Evolutionary conservation across 306 rosid species (phyloP), one percentile per base, ranked within the genome.

Genomic region (Coriaria nepalensis): DNA sequence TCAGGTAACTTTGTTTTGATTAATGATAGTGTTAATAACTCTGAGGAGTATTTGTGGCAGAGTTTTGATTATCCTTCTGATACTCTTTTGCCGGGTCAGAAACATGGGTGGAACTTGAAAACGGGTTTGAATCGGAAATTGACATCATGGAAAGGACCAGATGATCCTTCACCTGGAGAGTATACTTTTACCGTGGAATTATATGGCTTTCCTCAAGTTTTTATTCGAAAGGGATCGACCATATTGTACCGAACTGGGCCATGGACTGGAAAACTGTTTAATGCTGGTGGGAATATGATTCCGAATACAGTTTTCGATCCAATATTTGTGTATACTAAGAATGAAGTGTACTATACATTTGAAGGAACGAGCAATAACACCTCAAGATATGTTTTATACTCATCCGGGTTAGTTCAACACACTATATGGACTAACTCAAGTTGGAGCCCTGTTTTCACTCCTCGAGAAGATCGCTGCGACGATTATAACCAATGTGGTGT

Each of bases 401-500:
- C 38, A 12, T 11, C 69, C 14, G 78, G 78, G 12, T 47, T 56
- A 8, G 54, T 77, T 56, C 71, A 56, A 44, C 71, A 73, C 34
- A 50, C 53, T 41, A 46, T 55, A 4, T 77, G 83, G 83, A 59
- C 51, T 14, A 64, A 49, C 45, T 47, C 57, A 0, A 56, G 29
- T 40, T 76, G 82, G 82, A 35, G 37, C 4, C 37, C 45, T 13
- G 42, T 53, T 8, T 71, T 50, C 55, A 36, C 53, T 0, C 53
- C 68, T 45, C 68, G 64, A 50, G 65, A 61, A 33, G 73, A 69
- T 10, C 46, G 6, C 5, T 77, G 83, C 61, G 68, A 77, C 39
- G 50, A n/a, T 2, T 77, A 77, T 63, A 73, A 55, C 2, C 44
- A 35, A 6, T 77, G 83, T 45, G 83, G 83, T 35, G 56, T 63